A percentile compares a stretch with the other conserved stretches of the same genome.
Evolutionary conservation across 2,329 filamentous ascomycete species (phyloP).

Genomic region (Fusarium denticulatum): DNA sequence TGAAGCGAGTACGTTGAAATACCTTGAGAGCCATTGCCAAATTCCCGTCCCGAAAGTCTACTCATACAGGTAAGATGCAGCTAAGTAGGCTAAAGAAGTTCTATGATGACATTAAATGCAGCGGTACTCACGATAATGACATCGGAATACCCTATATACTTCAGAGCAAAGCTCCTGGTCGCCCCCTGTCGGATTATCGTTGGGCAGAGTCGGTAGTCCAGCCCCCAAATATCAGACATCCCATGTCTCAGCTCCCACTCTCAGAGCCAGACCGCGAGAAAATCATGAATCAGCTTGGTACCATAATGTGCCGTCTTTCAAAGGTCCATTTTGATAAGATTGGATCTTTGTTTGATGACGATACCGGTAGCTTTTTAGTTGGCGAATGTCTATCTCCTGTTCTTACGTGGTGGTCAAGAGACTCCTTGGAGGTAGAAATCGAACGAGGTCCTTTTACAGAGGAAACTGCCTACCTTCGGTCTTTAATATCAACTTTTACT

Average conservation of each 20-base stretch:
- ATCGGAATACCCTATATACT: constrained; percentile 41
- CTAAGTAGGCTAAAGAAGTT: accelerated
- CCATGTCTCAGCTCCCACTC: neutral
- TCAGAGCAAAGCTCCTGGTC: constrained; percentile 35
- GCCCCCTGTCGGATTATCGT: constrained; percentile 28
- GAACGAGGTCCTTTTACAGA: neutral
- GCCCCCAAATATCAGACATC: neutral
- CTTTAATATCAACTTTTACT: neutral
- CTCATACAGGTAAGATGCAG: neutral
- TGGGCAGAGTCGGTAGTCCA: constrained; percentile 11
- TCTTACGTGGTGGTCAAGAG: neutral
- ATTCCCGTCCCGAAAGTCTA: constrained; percentile 37
- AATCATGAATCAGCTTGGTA: neutral
- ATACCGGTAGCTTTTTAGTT: neutral
- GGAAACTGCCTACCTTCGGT: accelerated
- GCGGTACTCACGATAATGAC: constrained; percentile 24
- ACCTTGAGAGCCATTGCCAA: constrained; percentile 13
- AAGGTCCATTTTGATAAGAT: neutral
- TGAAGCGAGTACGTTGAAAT: constrained; percentile 36
- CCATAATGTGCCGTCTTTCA: neutral
- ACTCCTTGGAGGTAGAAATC: accelerated
- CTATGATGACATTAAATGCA: neutral
- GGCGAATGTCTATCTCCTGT: neutral
- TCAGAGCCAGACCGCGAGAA: accelerated
- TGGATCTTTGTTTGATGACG: neutral